Conservation (phyloP, 139 green algal species). For the Microglena sp. region DNA sequence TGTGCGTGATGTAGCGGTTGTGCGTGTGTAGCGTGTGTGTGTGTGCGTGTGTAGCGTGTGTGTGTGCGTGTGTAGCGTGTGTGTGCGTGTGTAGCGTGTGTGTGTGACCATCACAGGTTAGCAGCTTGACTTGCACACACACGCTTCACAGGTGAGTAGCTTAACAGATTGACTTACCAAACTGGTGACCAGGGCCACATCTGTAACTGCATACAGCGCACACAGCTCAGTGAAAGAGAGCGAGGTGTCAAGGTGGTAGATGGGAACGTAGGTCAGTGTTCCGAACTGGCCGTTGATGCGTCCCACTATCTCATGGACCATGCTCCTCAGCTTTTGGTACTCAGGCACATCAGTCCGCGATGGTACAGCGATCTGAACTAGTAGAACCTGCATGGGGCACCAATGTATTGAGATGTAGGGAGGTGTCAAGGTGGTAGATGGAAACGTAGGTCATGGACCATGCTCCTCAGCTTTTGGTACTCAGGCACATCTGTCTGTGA, state of each 20-base stretch:
- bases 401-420: too few species aligned
- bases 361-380: constrained; percentile 98
- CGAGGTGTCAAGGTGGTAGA: constrained; percentile 91
- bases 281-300: constrained; percentile 97
- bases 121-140: too few species aligned
- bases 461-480: constrained; percentile 79
- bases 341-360: constrained; percentile 92
- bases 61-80: too few species aligned
- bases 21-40: too few species aligned
- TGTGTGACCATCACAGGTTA: too few species aligned
- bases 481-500: constrained; percentile 91
- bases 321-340: constrained; percentile 79
- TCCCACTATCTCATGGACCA: constrained; percentile 98
- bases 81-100: too few species aligned
- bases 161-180: too few species aligned
- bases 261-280: constrained; percentile 92
- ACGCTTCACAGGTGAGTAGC: too few species aligned
- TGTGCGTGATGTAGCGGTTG: not conserved
- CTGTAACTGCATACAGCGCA: constrained; percentile 78
- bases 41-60: too few species aligned
- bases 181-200: constrained; percentile 52
- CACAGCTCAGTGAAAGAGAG: constrained; percentile 92
- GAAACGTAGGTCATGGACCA: constrained; percentile 97
- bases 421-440: constrained; percentile 94
- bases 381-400: constrained; percentile 61